These are phyloP conservation scores for Globisporangium iwayamae DNA, from an alignment of 352 stramenopile species.

Conservation along the genomic window DNA sequence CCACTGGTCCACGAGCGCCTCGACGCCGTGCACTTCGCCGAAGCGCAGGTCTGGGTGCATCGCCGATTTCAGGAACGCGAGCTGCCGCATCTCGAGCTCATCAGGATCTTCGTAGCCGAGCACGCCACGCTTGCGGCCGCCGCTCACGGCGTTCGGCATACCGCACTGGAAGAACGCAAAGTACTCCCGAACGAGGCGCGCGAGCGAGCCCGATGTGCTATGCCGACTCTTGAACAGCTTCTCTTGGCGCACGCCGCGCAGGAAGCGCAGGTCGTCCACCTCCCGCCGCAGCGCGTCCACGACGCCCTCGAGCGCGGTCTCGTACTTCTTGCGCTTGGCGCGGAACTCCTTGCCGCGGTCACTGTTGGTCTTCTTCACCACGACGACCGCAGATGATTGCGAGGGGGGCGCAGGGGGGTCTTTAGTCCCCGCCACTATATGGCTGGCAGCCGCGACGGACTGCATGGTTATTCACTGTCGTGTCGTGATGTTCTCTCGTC, in stretches of 20 bases:
- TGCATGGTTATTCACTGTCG: no score
- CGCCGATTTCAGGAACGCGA: slow-evolving; percentile 27
- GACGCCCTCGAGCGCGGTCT: slow-evolving; percentile 30
- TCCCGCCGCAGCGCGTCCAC: slow-evolving; percentile 39
- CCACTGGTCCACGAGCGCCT: slow-evolving; percentile 39
- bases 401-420: background rate
- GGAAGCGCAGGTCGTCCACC: slow-evolving; percentile 41
- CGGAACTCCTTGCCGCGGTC: slow-evolving; percentile 61
- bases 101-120: slow-evolving; percentile 10
- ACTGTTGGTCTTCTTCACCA: slow-evolving; percentile 52
- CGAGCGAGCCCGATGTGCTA: slow-evolving; percentile 37
- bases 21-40: slow-evolving; percentile 19
- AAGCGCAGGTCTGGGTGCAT: slow-evolving; percentile 44
- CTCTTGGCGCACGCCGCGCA: slow-evolving; percentile 39
- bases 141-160: slow-evolving; percentile 22
- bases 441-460: background rate
- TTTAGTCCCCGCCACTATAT: background rate
- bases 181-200: slow-evolving; percentile 40
- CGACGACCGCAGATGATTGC: no score
- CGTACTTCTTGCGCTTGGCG: slow-evolving; percentile 45
- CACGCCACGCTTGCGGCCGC: slow-evolving; percentile 31
- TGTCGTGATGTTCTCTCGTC: no score
- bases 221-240: slow-evolving; percentile 29
- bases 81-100: slow-evolving; percentile 23
- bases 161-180: slow-evolving; percentile 46